Evolutionary conservation across 1,139 yeast species (phyloP).

Genomic region (Meyerozyma sp.): DNA sequence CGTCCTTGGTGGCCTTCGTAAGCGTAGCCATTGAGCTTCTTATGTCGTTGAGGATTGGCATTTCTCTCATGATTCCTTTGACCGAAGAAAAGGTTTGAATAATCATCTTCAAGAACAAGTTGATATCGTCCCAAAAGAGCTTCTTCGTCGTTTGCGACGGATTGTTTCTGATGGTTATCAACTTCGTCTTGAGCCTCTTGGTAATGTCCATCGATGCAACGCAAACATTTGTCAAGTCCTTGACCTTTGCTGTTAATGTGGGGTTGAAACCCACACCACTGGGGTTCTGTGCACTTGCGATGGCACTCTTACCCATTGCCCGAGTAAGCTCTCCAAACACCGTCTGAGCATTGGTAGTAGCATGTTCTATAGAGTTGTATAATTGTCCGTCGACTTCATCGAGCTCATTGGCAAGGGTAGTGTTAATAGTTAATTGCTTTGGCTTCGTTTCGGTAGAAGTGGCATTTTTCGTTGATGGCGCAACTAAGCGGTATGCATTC

Average conservation of each 20-base stretch:
- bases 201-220: constrained; percentile 77
- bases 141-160: constrained; percentile 55
- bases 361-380: constrained; percentile 66
- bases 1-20: constrained; percentile 86
- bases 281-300: constrained; percentile 32
- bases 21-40: constrained; percentile 74
- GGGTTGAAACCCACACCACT: constrained; percentile 19
- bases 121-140: constrained; percentile 82
- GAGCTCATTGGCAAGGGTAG: constrained; percentile 19
- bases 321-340: constrained; percentile 76
- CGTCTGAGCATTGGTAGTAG: constrained; percentile 71
- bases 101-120: constrained; percentile 74
- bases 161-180: constrained; percentile 47
- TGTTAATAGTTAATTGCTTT: constrained; percentile 21
- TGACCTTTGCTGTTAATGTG: constrained; percentile 56
- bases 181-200: constrained; percentile 54
- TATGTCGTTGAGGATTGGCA: constrained; percentile 75
- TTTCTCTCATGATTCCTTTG: constrained; percentile 73
- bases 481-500: constrained; percentile 61
- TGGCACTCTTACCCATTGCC: constrained; percentile 70
- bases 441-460: constrained; percentile 16
- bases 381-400: constrained; percentile 71
- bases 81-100: constrained; percentile 80
- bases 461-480: constrained; percentile 23
- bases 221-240: constrained; percentile 77